Conservation (phyloP, 78 protist genomes). For the Monosiga brevicollis region DNA sequence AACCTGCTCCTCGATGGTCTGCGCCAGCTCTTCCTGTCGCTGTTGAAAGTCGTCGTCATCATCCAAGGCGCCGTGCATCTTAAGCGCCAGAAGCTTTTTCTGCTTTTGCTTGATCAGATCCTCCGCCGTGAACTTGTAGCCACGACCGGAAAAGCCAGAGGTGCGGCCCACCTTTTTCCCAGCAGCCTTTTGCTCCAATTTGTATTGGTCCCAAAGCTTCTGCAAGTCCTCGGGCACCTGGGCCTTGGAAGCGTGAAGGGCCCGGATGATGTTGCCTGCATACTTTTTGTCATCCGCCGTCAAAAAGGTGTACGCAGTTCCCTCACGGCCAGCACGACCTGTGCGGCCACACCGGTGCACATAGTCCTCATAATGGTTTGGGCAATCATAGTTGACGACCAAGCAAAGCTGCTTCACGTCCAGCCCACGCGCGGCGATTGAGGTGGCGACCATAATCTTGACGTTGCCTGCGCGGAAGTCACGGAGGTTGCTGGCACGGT, state of each 20-base stretch:
- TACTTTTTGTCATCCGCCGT: constrained; percentile 53
- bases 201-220: constrained; percentile 10
- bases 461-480: constrained; percentile 66
- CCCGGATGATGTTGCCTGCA: constrained; percentile 54
- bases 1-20: constrained; percentile 9
- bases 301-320: constrained; percentile 84
- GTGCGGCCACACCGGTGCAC: constrained; percentile 96
- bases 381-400: constrained; percentile 88
- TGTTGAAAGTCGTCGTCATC: background rate
- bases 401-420: constrained; percentile 80
- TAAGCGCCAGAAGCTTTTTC: background rate
- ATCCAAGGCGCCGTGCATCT: background rate
- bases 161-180: constrained; percentile 1
- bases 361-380: constrained; percentile 92
- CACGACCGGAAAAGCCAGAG: constrained; percentile 7
- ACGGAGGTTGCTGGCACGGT: constrained; percentile 74
- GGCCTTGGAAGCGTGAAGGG: constrained; percentile 24
- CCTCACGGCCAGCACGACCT: constrained; percentile 90
- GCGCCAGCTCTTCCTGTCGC: background rate
- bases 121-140: constrained; percentile 3
- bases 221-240: constrained; percentile 38
- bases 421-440: constrained; percentile 96
- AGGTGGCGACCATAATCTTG: constrained; percentile 85
- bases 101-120: background rate
- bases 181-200: background rate